A percentile compares a stretch with the other conserved stretches of the same genome.
Evolutionary conservation across 495 filamentous ascomycete species (phyloP).

Genomic region (Aspergillus mulundensis): DNA sequence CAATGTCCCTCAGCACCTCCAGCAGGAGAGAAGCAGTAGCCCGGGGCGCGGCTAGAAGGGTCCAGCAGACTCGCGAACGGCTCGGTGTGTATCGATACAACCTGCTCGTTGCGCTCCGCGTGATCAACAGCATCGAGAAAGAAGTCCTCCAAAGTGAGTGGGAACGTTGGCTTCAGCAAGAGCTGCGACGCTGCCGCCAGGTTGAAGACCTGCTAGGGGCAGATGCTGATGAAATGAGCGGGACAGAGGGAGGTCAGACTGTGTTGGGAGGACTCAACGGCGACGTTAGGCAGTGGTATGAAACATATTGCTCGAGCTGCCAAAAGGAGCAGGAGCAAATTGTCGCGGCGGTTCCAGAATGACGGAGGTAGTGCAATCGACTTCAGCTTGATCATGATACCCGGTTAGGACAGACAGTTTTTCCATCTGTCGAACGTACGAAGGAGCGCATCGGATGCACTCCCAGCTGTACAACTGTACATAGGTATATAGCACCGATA

Average conservation of each 20-base stretch:
- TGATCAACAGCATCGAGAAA: constrained; percentile 82
- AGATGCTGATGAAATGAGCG: constrained; percentile 22
- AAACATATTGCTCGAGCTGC: constrained; percentile 73
- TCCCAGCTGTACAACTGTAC: constrained; percentile 3
- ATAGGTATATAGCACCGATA: constrained; percentile 9
- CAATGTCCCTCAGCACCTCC: constrained; percentile 31
- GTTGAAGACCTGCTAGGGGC: constrained; percentile 50
- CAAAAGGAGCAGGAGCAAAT: constrained; percentile 50
- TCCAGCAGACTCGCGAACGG: constrained; percentile 72
- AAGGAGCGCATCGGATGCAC: constrained; percentile 3
- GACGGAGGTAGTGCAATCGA: constrained; percentile 11
- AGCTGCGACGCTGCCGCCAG: constrained; percentile 63
- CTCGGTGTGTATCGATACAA: constrained; percentile 88
- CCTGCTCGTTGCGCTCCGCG: constrained; percentile 80
- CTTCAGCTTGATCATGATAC: constrained; percentile 29
- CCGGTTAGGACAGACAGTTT: constrained; percentile 21
- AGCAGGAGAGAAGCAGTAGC: constrained; percentile 41
- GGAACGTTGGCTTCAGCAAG: constrained; percentile 81
- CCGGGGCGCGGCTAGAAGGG: constrained; percentile 57
- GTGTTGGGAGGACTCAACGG: constrained; percentile 41
- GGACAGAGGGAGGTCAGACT: constrained; percentile 21
- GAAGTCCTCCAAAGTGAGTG: constrained; percentile 84
- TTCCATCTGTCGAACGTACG: constrained; percentile 3
- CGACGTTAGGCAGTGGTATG: constrained; percentile 59
- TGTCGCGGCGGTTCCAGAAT: constrained; percentile 18